Percentiles rank a stretch among this genome's conserved stretches.
phyloP scores from a whole-genome alignment of 352 stramenopile species.

The Pythium sukuiense region DNA sequence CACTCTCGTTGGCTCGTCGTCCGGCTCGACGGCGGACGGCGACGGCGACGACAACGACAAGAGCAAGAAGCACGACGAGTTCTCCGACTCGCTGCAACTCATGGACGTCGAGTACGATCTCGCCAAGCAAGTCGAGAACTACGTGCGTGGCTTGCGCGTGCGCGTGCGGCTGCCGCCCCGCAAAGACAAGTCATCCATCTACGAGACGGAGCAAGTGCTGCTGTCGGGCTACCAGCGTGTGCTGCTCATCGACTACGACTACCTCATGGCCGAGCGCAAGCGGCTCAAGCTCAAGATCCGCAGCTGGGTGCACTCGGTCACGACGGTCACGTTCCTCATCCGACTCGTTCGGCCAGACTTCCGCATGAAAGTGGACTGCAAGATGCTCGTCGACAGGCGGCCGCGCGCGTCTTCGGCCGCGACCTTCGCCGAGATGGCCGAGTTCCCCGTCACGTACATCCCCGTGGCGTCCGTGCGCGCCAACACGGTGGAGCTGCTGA shows the following conservation, averaged over 20 bases:
- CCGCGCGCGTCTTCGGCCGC: slow-evolving; percentile 41
- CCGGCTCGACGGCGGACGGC: background rate
- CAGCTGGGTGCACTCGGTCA: slow-evolving; percentile 54
- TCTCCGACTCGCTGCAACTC: slow-evolving; percentile 55
- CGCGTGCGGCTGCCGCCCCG: slow-evolving; percentile 55
- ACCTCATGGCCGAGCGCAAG: slow-evolving; percentile 67
- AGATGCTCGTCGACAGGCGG: slow-evolving; percentile 27
- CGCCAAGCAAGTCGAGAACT: slow-evolving; percentile 66
- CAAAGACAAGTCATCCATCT: slow-evolving; percentile 34
- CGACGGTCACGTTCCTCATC: slow-evolving; percentile 48
- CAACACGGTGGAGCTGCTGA: slow-evolving; percentile 58
- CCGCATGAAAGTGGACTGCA: slow-evolving; percentile 33
- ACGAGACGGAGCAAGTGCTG: slow-evolving; percentile 51
- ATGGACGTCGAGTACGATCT: slow-evolving; percentile 79
- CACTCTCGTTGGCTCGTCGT: slow-evolving; percentile 25
- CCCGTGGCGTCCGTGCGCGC: slow-evolving; percentile 52
- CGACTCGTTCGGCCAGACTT: slow-evolving; percentile 54
- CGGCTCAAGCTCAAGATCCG: slow-evolving; percentile 64
- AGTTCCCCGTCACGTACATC: slow-evolving; percentile 71
- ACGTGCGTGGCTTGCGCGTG: slow-evolving; percentile 52
- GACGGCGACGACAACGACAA: slow-evolving; percentile 17
- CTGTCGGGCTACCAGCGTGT: slow-evolving; percentile 65
- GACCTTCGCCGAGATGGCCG: slow-evolving; percentile 45
- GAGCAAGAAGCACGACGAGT: slow-evolving; percentile 36
- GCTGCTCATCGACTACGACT: slow-evolving; percentile 71